Percentiles rank a stretch among this genome's conserved stretches.
These are phyloP conservation scores for Alternaria gansuensis DNA, from an alignment of 2,329 filamentous ascomycete genomes.

Conservation along the genomic window DNA sequence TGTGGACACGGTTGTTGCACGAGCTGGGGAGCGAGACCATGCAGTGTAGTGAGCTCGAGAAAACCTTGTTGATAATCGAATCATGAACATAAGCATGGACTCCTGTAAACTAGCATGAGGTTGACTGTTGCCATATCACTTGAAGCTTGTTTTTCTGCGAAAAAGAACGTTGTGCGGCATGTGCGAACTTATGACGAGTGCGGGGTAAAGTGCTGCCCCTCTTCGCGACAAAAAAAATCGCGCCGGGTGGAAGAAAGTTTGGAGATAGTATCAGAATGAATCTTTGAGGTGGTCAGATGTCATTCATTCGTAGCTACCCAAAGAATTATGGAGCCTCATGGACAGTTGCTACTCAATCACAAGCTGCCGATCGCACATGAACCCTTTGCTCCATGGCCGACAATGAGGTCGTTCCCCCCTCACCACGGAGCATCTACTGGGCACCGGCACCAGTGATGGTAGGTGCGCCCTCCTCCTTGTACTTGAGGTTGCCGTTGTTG, in stretches of 20 bases:
- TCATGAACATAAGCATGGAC: background rate
- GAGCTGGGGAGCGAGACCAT: slow-evolving; percentile 1
- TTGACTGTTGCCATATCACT: background rate
- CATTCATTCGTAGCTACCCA: slow-evolving; percentile 13
- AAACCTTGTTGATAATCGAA: background rate
- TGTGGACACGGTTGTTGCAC: slow-evolving; percentile 12
- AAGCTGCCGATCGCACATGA: slow-evolving; percentile 18
- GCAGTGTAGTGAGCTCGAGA: background rate
- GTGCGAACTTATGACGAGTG: slow-evolving; percentile 17
- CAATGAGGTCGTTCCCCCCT: background rate
- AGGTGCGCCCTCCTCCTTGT: slow-evolving; percentile 60
- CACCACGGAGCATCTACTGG: slow-evolving; percentile 48
- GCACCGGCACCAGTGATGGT: slow-evolving; percentile 63
- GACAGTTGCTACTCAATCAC: background rate
- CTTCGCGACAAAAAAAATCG: slow-evolving; percentile 19
- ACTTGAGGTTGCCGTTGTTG: slow-evolving; percentile 62
- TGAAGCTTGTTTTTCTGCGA: background rate
- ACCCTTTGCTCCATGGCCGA: background rate
- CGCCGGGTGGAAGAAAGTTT: background rate
- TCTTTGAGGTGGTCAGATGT: background rate
- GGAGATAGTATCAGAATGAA: background rate
- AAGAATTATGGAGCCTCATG: background rate
- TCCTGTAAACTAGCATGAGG: background rate
- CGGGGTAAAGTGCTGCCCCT: slow-evolving; percentile 20
- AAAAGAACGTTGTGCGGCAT: slow-evolving; percentile 5